Evolutionary conservation across 208 protist species (phyloP), one percentile per base, ranked within the genome.

Genomic region (Jaenimonas drosophilae): DNA sequence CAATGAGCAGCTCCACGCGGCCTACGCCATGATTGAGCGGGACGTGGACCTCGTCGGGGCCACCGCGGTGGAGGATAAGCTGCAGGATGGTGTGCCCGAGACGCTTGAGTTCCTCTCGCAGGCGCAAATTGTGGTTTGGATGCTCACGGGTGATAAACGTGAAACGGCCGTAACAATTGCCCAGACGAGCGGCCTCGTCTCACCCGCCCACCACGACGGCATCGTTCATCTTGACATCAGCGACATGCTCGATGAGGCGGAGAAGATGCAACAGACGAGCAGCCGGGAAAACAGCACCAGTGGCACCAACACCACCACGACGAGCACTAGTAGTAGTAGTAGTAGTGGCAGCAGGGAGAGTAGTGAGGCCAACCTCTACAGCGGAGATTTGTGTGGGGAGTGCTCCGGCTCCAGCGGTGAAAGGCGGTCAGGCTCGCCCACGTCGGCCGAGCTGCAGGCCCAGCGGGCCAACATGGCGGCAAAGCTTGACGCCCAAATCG

Each of bases 71-170:
- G 94, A 98, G 64, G 96, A 98, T 70, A 93, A 95, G 61, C 64
- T 98, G 40, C 96, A 98, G 57, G 85, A 95, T 7, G 83, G 68
- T 14, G 95, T 96, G 1, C 84, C 89, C 17, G 92, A 97, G 40
- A 93, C 91, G 21, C 90, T 98, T 23, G 46, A 83, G 36, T 88
- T 86, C 49, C 70, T 93, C 32, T 55, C 76, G 14, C 51, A 82
- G 39, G 88, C 89, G 1, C 68, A 53, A 4, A 90, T 98, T 36
- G 82, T 96, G 12, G 60, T 99, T 19, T 98, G 96, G 96, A 91
- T 99, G 59, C 70, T 99, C 31, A 99, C 97, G 19, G 97, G 97
- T 40, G 97, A 99, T 66, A 99, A 99, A 73, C 68, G 88, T 32
- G 89, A 98, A 56, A 99, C 97, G 17, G 97, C 96, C 4, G 91